Evolutionary conservation across 2,329 filamentous ascomycete species (phyloP).

Genomic region (Botrytis fabae): DNA sequence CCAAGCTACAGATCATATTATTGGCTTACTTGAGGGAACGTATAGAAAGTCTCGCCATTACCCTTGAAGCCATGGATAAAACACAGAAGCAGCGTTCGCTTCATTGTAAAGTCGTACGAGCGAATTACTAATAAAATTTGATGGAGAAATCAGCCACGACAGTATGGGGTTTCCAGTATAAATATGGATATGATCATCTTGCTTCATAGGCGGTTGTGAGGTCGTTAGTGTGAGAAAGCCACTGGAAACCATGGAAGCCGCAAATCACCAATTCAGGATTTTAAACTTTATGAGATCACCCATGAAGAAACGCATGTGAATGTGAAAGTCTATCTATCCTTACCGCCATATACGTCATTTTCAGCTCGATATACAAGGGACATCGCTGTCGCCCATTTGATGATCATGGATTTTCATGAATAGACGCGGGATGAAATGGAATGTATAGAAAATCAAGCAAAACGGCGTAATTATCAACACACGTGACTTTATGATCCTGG

Average conservation of each 20-base stretch:
- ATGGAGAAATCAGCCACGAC: background rate
- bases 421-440: background rate
- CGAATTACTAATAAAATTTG: background rate
- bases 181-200: slow-evolving; percentile 18
- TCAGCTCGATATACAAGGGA: background rate
- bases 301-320: too few relatives aligned
- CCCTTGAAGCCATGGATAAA: slow-evolving; percentile 76
- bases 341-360: slow-evolving; percentile 21
- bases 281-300: too few relatives aligned
- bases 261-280: slow-evolving; percentile 6
- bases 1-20: background rate
- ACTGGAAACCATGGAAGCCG: background rate
- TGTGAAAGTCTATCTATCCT: background rate
- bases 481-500: background rate
- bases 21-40: slow-evolving; percentile 56
- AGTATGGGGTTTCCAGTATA: background rate
- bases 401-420: background rate
- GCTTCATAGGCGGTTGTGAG: background rate
- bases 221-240: background rate
- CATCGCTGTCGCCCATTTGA: background rate
- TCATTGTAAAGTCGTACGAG: slow-evolving; percentile 41
- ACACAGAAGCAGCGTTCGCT: slow-evolving; percentile 65
- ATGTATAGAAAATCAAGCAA: background rate
- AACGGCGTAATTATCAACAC: background rate
- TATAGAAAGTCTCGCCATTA: slow-evolving; percentile 66